Conservation (phyloP, 257 asterid species). For the Marsdenia floribunda region DNA sequence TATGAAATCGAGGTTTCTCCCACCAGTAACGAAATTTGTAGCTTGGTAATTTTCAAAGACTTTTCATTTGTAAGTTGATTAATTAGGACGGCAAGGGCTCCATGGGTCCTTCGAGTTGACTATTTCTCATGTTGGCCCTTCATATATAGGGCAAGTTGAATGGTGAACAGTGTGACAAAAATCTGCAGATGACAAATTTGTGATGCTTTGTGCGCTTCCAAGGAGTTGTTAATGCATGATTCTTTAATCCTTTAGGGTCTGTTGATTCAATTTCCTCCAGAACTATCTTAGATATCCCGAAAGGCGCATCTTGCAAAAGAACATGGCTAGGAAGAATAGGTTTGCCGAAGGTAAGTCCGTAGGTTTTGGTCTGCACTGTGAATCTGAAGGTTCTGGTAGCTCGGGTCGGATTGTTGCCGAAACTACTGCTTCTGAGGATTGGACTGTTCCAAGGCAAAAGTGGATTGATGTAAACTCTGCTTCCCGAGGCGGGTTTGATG, state of each 20-base stretch:
- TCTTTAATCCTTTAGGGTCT: not conserved
- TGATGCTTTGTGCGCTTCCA: not conserved
- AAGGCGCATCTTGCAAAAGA: conserved; percentile 14
- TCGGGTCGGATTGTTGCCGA: conserved; percentile 42
- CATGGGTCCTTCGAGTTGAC: not conserved
- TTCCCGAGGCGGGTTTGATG: conserved; percentile 61
- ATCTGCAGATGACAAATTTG: not conserved
- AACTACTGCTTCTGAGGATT: conserved; percentile 31
- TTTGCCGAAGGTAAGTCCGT: conserved; percentile 45
- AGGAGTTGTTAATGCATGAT: conserved; percentile 1
- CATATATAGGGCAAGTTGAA: not conserved
- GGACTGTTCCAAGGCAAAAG: conserved; percentile 50
- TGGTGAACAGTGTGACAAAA: not conserved
- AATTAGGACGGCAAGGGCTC: not conserved
- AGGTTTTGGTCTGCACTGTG: conserved; percentile 48
- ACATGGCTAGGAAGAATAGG: conserved; percentile 63
- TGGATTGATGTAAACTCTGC: conserved; percentile 71
- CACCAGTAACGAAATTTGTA: not conserved
- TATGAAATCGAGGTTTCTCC: conserved; percentile 10
- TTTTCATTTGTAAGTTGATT: not conserved
- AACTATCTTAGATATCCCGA: conserved; percentile 14
- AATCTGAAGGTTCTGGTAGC: conserved; percentile 68
- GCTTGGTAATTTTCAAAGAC: not conserved
- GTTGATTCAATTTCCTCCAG: not conserved
- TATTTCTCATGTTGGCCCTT: not conserved